These are phyloP conservation scores for Hypoxylon sp. DNA, from an alignment of 2,329 filamentous ascomycete species.

Conservation along the genomic window DNA sequence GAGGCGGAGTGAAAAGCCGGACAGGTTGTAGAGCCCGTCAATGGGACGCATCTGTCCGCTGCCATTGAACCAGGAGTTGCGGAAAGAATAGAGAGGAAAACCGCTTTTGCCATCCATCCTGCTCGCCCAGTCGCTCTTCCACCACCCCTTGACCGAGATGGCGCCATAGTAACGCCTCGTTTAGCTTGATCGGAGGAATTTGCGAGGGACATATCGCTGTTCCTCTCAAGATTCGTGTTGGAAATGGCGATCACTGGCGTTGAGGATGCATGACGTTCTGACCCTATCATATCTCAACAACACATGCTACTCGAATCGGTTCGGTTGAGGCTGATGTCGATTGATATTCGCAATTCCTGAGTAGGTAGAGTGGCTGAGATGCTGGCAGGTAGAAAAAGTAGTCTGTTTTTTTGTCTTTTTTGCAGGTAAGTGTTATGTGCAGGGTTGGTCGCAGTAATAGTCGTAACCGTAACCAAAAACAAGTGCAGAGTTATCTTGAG, in stretches of 20 bases:
- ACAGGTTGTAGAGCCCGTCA: conserved; percentile 56
- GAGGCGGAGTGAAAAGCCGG: conserved; percentile 57
- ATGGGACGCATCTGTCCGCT: conserved; percentile 54
- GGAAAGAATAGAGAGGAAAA: conserved; percentile 47
- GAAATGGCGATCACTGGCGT: conserved; percentile 39
- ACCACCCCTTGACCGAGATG: conserved; percentile 22
- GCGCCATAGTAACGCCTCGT: conserved; percentile 38
- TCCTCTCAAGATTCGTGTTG: conserved; percentile 32
- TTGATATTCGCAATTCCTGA: conserved; percentile 22
- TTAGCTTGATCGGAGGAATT: conserved; percentile 20
- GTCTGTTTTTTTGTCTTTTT: conserved; percentile 46
- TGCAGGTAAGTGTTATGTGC: conserved; percentile 43
- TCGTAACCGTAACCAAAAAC: conserved; percentile 49
- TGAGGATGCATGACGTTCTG: conserved; percentile 49
- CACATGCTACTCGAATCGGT: conserved; percentile 45
- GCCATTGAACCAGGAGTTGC: conserved; percentile 48
- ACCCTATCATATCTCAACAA: conserved; percentile 50
- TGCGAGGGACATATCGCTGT: conserved; percentile 19
- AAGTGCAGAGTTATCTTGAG: conserved; percentile 39
- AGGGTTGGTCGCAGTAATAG: conserved; percentile 47
- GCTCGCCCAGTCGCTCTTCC: conserved; percentile 30
- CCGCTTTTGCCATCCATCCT: conserved; percentile 38
- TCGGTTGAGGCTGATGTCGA: conserved; percentile 16
- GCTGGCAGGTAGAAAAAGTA: conserved; percentile 33
- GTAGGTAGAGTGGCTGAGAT: conserved; percentile 35